A percentile compares a stretch with the other conserved stretches of the same genome.
These are phyloP conservation scores for Sclerospora graminicola DNA, from an alignment of 352 stramenopile species.

Conservation along the genomic window DNA sequence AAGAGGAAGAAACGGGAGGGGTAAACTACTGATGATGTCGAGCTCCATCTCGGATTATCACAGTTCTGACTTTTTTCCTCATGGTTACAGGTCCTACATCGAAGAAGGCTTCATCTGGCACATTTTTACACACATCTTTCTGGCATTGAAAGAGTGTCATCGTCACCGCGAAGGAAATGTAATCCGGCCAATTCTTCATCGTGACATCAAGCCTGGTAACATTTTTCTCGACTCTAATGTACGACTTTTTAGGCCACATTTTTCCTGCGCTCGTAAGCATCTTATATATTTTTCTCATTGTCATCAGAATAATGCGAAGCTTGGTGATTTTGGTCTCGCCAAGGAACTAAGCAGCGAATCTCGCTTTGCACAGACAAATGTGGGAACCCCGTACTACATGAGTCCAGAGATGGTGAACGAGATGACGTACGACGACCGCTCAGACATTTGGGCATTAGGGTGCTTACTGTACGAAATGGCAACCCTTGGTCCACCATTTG, in stretches of 20 bases:
- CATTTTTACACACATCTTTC: constrained; percentile 88
- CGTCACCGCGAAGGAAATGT: constrained; percentile 75
- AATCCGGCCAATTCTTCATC: constrained; percentile 80
- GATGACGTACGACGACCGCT: constrained; percentile 89
- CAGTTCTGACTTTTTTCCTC: constrained; percentile 2
- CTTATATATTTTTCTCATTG: constrained; percentile 3
- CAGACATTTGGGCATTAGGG: constrained; percentile 87
- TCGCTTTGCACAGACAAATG: constrained; percentile 86
- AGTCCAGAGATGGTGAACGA: constrained; percentile 88
- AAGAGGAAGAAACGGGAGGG: constrained; percentile 85
- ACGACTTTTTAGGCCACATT: constrained; percentile 10
- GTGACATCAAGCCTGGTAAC: constrained; percentile 89
- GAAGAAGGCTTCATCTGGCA: constrained; percentile 91
- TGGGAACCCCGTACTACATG: constrained; percentile 92
- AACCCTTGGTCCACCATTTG: constrained; percentile 83
- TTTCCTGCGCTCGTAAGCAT: not conserved
- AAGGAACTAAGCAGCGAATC: constrained; percentile 87
- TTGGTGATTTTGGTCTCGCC: constrained; percentile 86
- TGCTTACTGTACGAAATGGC: constrained; percentile 89
- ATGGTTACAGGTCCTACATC: constrained; percentile 58
- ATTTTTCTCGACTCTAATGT: constrained; percentile 88
- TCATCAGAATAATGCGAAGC: constrained; percentile 82
- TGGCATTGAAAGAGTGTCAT: constrained; percentile 88
- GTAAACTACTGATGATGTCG: constrained; percentile 18
- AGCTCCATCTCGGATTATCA: constrained; percentile 4